Percentiles rank a stretch among this genome's conserved stretches.
Conservation (phyloP, 306 rosid genomes). For the Quercus dentata region DNA sequence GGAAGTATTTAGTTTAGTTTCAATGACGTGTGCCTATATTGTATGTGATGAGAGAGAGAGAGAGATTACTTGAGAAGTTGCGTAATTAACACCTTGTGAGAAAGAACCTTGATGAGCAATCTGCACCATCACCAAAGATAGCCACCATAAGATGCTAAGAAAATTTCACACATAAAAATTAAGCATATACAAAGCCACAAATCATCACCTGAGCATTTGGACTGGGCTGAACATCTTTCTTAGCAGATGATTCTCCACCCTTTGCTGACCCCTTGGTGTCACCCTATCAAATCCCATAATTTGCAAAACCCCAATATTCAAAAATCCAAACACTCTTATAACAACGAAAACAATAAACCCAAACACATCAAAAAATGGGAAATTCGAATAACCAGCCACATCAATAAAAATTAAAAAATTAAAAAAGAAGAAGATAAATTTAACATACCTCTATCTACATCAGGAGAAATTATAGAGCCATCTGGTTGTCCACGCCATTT, state of each 20-base stretch:
- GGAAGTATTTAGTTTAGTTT: no score
- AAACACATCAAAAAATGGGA: background rate
- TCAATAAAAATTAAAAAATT: background rate
- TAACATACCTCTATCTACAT: conserved; percentile 88
- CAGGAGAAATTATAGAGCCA: background rate
- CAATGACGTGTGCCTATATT: background rate
- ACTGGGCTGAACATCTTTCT: conserved; percentile 68
- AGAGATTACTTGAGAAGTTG: conserved; percentile 70
- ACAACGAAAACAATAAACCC: background rate
- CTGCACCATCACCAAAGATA: conserved; percentile 35
- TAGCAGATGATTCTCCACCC: conserved; percentile 77
- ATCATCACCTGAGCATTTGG: conserved; percentile 63
- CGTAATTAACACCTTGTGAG: conserved; percentile 64
- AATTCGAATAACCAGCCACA: background rate
- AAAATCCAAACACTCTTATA: background rate
- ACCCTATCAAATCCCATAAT: conserved; percentile 53
- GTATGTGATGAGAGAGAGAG: background rate
- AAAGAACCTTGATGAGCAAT: conserved; percentile 75
- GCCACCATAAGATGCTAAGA: conserved; percentile 14
- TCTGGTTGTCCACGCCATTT: no score
- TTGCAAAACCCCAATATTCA: conserved; percentile 11
- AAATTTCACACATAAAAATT: conserved; percentile 1
- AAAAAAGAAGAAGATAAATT: background rate
- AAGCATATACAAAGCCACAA: background rate
- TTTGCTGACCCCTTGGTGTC: conserved; percentile 93